Conservation (phyloP, 1,284 basidiomycete genomes). For the Sphaerobolus stellatus region DNA sequence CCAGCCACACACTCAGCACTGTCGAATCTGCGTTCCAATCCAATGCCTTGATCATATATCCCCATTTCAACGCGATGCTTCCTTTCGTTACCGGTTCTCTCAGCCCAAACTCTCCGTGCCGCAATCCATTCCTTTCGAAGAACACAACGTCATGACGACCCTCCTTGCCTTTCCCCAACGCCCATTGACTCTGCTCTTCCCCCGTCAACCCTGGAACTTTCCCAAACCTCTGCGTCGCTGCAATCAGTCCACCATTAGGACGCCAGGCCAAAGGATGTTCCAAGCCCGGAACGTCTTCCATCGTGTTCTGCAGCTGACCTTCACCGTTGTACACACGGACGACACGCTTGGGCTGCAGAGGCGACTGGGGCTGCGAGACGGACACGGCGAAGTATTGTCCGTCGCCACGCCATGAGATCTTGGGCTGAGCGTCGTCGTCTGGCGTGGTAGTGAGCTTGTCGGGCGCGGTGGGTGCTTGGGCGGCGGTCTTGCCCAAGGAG, state of each 20-base stretch:
- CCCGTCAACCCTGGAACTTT: conserved; percentile 50
- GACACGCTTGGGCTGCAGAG: conserved; percentile 51
- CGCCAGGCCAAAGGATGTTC: conserved; percentile 85
- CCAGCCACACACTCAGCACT: conserved; percentile 84
- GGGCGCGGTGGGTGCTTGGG: conserved; percentile 51
- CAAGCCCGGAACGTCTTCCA: conserved; percentile 80
- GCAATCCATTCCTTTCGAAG: conserved; percentile 92
- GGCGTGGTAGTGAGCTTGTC: conserved; percentile 48
- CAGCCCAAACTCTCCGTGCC: conserved; percentile 87
- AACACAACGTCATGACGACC: conserved; percentile 89
- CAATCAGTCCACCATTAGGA: conserved; percentile 87
- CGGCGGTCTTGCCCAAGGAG: conserved; percentile 87
- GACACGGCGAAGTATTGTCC: conserved; percentile 88
- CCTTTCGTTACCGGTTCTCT: conserved; percentile 42
- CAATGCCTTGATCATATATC: conserved; percentile 73
- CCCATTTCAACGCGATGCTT: conserved; percentile 41
- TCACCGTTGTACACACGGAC: conserved; percentile 83
- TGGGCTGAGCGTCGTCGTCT: conserved; percentile 72
- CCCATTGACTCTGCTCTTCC: conserved; percentile 2
- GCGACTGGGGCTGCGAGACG: conserved; percentile 62
- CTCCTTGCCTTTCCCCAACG: conserved; percentile 56
- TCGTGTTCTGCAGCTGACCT: conserved; percentile 79
- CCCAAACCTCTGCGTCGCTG: conserved; percentile 80
- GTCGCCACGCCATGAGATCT: conserved; percentile 93
- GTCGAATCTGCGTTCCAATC: conserved; percentile 90